Evolutionary conservation across 2,329 filamentous ascomycete species (phyloP).

Genomic region (Colletotrichum sp.): DNA sequence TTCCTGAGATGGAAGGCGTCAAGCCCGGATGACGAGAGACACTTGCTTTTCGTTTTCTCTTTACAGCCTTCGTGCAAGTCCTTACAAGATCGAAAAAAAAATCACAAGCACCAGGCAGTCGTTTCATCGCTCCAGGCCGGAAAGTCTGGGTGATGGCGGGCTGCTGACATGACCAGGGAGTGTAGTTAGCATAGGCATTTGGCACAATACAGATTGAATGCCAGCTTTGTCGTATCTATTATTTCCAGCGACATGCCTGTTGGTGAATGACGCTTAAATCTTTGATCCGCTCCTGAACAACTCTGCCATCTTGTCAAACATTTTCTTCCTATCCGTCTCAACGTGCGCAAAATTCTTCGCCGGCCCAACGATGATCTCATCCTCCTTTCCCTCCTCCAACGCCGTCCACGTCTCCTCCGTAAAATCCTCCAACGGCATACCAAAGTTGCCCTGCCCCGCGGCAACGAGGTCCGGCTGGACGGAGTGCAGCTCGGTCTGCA

Average conservation of each 20-base stretch:
- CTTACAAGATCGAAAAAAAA: not conserved
- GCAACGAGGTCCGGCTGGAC: conserved; percentile 37
- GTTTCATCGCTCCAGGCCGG: conserved; percentile 4
- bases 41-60: conserved; percentile 15
- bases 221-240: not conserved
- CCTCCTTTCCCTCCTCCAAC: conserved; percentile 42
- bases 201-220: conserved; percentile 18
- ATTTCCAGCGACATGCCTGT: not conserved
- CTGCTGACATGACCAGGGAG: conserved; percentile 8
- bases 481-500: conserved; percentile 54
- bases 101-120: not conserved
- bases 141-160: not conserved
- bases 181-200: conserved; percentile 17
- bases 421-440: conserved; percentile 44
- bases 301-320: conserved; percentile 3
- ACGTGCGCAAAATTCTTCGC: conserved; percentile 7
- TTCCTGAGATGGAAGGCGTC: conserved; percentile 16
- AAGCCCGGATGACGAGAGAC: not conserved
- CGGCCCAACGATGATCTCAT: conserved; percentile 27
- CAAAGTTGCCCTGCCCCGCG: conserved; percentile 33
- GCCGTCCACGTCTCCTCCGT: conserved; percentile 48
- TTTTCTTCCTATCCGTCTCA: conserved; percentile 1
- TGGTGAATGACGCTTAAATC: not conserved
- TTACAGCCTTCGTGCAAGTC: conserved; percentile 6
- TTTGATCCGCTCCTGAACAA: not conserved